Base-by-base conservation (phyloP, 768 basidiomycete genomes). In the Tylopilus plumbeoviolaceoides region DNA sequence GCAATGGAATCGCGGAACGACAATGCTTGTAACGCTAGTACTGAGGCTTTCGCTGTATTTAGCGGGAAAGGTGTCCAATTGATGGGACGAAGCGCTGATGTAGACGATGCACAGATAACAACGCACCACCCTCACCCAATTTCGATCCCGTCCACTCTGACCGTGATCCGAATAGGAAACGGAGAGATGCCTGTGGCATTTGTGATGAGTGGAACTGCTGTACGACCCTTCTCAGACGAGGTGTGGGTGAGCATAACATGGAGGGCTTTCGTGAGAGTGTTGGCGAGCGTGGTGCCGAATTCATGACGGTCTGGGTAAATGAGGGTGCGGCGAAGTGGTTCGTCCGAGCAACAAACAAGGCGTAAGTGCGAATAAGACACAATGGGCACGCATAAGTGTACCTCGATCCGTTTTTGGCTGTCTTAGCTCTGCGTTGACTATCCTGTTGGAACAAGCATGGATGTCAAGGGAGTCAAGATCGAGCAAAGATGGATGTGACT, bases 131-230 rank as follows among this genome's bases (percentile, higher is more conserved):
- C 14, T 67, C 57, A 78, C 3, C 73, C 78, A 18, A 89, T 72
- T 63, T 89, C 86, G 15, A 77, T 64, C 10, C 84, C 87, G 5
- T 83, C 87, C 27, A 91, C 75, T 53, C 76, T 83, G 45, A 90
- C 87, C 5, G 69, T 63, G 35, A 92, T 81, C 55, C 81, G 80
- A 35, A 89, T 77, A 2, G 91, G 90, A 61, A 92, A 92, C 0
- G 90, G 90, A 0, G 89, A 91, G 41, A 91, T 87, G 5, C 83
- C 83, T 27, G 75, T 70, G 4, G 83, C 82, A 52, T 87, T 83
- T n/a, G 86, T 89, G 51, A 92, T 92, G 6, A 83, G 78, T 4
- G 90, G 90, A 8, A 92, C 90, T 0, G 79, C 84, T 0, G 78
- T 74, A 4, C 90, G 80, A 4, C 91, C 91, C 11, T 75, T 73